phyloP scores from a whole-genome alignment of 441 rosid species.

The Oxalis stricta region DNA sequence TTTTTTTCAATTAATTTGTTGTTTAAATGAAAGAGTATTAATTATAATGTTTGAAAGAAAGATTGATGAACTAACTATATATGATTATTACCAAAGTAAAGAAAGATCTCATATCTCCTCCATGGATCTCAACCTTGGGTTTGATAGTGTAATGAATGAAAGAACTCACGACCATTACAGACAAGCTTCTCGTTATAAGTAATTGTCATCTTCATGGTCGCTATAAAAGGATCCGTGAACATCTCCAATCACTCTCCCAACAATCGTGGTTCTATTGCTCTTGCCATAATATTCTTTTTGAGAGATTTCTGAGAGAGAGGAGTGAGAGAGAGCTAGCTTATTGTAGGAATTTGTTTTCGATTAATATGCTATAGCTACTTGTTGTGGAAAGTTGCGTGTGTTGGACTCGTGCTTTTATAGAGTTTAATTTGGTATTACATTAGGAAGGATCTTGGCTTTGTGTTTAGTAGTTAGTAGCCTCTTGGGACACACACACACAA shows the following conservation, averaged over 20 bases:
- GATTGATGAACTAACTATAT: not conserved
- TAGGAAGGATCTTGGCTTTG: too few species aligned
- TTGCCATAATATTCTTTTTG: conserved; percentile 40
- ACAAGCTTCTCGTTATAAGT: conserved; percentile 63
- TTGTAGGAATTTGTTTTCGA: too few species aligned
- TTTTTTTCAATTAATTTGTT: too few species aligned
- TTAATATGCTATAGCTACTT: too few species aligned
- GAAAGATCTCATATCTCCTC: conserved; percentile 82
- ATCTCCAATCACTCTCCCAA: conserved; percentile 87
- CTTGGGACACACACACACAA: too few species aligned
- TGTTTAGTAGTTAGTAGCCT: too few species aligned
- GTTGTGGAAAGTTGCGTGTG: too few species aligned
- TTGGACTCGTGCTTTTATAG: too few species aligned
- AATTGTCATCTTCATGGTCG: conserved; percentile 50
- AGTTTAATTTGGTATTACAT: too few species aligned
- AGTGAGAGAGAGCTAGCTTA: not conserved
- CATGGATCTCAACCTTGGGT: conserved; percentile 79
- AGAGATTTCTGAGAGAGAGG: not conserved
- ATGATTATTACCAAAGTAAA: conserved; percentile 68
- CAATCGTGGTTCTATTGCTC: too few species aligned
- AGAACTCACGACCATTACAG: conserved; percentile 76
- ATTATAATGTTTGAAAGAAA: not conserved
- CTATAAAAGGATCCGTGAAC: conserved; percentile 52
- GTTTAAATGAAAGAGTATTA: not conserved
- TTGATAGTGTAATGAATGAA: conserved; percentile 53